Evolutionary conservation across 164 flowering plant genomes (phyloP).

Genomic region (Warburgia ugandensis): DNA sequence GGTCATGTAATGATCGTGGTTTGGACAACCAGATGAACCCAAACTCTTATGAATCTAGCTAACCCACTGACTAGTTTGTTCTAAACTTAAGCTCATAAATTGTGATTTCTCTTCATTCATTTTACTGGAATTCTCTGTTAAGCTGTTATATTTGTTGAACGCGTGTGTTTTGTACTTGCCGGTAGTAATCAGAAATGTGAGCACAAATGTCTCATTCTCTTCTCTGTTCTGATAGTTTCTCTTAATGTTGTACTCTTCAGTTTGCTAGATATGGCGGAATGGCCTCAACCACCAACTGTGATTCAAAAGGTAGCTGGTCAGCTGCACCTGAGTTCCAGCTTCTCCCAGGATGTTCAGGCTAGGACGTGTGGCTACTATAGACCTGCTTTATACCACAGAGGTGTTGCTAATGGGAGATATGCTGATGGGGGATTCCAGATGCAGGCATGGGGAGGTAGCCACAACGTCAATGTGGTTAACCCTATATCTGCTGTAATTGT

Average conservation of each 20-base stretch:
- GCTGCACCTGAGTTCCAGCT: constrained; percentile 35
- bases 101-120: neutral
- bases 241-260: neutral
- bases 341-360: constrained; percentile 26
- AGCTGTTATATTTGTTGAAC: no score
- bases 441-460: constrained; percentile 20
- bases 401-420: constrained; percentile 30
- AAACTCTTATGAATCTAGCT: no score
- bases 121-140: no score
- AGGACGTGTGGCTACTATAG: constrained; percentile 26
- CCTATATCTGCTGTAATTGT: constrained; percentile 47
- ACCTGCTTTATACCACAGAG: constrained; percentile 30
- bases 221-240: neutral
- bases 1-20: no score
- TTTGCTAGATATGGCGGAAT: constrained; percentile 33
- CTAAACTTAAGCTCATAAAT: neutral
- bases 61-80: no score
- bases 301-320: constrained; percentile 47
- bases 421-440: constrained; percentile 47
- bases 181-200: no score
- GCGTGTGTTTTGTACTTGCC: no score
- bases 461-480: constrained; percentile 23
- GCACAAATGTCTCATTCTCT: neutral
- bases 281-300: constrained; percentile 34
- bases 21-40: no score